Conservation (phyloP, 176 grass and related monocot species). For the Triticum aestivum region DNA sequence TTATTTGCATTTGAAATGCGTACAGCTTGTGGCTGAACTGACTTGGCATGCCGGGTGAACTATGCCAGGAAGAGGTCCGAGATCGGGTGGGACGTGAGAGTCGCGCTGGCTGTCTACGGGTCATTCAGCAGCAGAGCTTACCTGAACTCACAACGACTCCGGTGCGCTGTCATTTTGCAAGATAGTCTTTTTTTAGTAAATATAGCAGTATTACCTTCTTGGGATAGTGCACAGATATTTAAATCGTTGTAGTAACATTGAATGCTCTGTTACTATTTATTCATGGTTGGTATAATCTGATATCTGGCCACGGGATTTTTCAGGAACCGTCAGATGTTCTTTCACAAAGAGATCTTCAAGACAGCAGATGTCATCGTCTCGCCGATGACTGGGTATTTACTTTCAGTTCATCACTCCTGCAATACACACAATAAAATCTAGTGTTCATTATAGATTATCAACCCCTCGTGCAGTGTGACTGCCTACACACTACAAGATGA, state of each 20-base stretch:
- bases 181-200: not conserved
- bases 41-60: not conserved
- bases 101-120: constrained; percentile 70
- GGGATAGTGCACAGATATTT: not conserved
- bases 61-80: constrained; percentile 57
- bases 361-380: constrained; percentile 91
- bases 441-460: not conserved
- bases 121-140: constrained; percentile 92
- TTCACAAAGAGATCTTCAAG: constrained; percentile 94
- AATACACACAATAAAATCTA: not conserved
- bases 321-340: constrained; percentile 93
- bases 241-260: not conserved
- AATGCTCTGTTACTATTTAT: not conserved
- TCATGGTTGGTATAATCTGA: not conserved
- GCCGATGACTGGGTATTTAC: constrained; percentile 80
- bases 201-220: not conserved
- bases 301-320: not conserved
- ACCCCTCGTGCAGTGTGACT: constrained; percentile 60
- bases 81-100: constrained; percentile 84
- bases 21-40: not conserved
- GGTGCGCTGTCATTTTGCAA: constrained; percentile 25
- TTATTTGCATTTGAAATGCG: not conserved
- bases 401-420: not conserved
- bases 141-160: constrained; percentile 82
- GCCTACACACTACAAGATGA: constrained; percentile 82